Base-by-base conservation (phyloP, 1,284 basidiomycete species). In the Ganoderma lucidum region DNA sequence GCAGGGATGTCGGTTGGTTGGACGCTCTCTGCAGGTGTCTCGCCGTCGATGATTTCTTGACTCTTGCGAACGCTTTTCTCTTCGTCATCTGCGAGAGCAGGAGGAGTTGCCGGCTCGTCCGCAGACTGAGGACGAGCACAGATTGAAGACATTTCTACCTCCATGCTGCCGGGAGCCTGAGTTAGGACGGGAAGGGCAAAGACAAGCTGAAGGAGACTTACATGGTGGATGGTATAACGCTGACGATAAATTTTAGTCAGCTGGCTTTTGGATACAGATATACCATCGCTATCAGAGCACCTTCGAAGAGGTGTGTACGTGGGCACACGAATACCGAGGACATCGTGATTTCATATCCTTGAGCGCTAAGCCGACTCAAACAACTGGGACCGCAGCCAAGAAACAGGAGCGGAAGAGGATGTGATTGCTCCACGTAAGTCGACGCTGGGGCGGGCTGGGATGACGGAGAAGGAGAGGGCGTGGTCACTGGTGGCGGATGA, bases 101-200 rank as follows among this genome's bases (percentile, higher is more conserved):
- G 45, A 2, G 69, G 64, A 3, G 70, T 69, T 1, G 37, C 51
- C 6, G 71, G 61, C 35, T 69, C 69, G 39, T 67, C 62, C 39
- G 66, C 66, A 12, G 66, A 68, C 28, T 73, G 72, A 30, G 73
- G 69, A 2, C 71, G 68, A 19, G 70, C 56, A 23, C 65, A 68
- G 10, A 73, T 66, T 14, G 67, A 67, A 17, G 63, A 60, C 35
- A 73, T 30, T 53, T 70, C 69, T n/a, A 72, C 61, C 44, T 70
- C 70, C 62, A 56, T 67, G 39, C 64, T 71, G 63, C 1, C 44
- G 15, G 10, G 28, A 28, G 23, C 12, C 44, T 12, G 23, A 42
- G 37, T 39, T 42, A n/a, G 23, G 39, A 61, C 5, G 23, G 59
- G 17, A 37, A n/a, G 23, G 58, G 23, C 3, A 14, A 42, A 15